Evolutionary conservation across 2,329 filamentous ascomycete species (phyloP).

Genomic region (Venturia oleaginea): DNA sequence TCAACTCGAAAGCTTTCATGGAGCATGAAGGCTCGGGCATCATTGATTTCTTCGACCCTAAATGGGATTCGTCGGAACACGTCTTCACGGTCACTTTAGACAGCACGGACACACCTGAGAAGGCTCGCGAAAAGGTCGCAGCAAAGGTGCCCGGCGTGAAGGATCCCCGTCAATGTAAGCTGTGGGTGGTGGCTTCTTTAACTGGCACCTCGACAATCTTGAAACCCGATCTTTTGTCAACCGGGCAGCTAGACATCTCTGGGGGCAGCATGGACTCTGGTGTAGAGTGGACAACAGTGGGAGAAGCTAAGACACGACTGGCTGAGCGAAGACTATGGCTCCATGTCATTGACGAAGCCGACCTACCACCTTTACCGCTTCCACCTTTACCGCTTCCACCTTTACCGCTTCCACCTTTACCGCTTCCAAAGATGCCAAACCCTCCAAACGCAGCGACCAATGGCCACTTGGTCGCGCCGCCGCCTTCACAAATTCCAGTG

Average conservation of each 20-base stretch:
- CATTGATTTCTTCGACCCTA: conserved; percentile 25
- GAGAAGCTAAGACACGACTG: background rate
- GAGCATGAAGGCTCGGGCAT: conserved; percentile 29
- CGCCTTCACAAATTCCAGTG: conserved; percentile 21
- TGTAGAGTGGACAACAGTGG: conserved; percentile 8
- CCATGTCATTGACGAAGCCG: conserved; percentile 19
- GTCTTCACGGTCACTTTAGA: conserved; percentile 12
- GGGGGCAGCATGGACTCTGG: conserved; percentile 3
- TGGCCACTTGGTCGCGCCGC: background rate
- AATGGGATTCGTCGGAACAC: conserved; percentile 8
- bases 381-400: conserved; percentile 6
- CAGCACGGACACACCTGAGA: background rate
- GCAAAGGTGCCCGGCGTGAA: conserved; percentile 19
- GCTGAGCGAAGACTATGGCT: conserved; percentile 13
- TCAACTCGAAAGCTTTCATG: conserved; percentile 26
- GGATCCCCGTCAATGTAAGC: conserved; percentile 30
- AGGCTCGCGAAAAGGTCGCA: conserved; percentile 14
- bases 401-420: conserved; percentile 7
- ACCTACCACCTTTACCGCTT: conserved; percentile 11
- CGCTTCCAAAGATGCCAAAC: background rate
- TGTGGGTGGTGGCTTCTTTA: conserved; percentile 30
- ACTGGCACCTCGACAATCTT: conserved; percentile 17
- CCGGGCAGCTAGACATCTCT: background rate
- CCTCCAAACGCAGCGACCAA: background rate
- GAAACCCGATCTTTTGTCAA: conserved; percentile 2